Evolutionary conservation across 257 asterid species (phyloP), one percentile per base, ranked within the genome.

Genomic region (Jaltomata sinuosa): DNA sequence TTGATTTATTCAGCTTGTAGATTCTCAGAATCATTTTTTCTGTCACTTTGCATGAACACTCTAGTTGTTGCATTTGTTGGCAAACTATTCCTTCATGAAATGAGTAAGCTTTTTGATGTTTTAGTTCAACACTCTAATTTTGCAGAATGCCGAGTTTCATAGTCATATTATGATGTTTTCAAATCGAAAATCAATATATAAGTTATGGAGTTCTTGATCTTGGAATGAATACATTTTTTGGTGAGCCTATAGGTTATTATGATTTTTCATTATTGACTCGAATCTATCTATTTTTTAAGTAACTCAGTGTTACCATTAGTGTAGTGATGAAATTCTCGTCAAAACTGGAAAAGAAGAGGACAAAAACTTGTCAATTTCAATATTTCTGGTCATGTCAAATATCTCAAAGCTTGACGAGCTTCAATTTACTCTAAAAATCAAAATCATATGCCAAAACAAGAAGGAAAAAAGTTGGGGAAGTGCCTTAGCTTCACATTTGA

Each of bases 1-100:
- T 89, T 91, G 91, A 87, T 89, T 89, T 76, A 86, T 88, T 86
- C 36, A 83, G 22, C 86, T 61, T 88, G 91, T 94, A 90, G 92
- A 91, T 87, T 83, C 87, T 86, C 83, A 87, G 53, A 61, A 85
- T 84, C 83, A 65, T 65, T 85, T 77, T 85, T 81, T 85, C 62
- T 29, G 54, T 47, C 29, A 77, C 62, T 77, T 64, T 77, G 42
- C 82, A 25, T 49, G 45, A 27, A 4, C 18, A 77, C 61, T 77
- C 8, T 11, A 77, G 8, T 36, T 45, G 61, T 27, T 74, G 80
- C 55, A 42, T 42, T 72, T 74, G 80, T 72, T 72, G 6, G 11
- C 12, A 22, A 72, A 42, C 21, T 31, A 7, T 74, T 47, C 25
- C 61, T 45, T 25, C 59, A 15, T 45, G 61, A 27, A 27, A 47